Evolutionary conservation across 371 early-diverging fungal species (phyloP), one percentile per base, ranked within the genome.

Genomic region (Mycotypha africana): DNA sequence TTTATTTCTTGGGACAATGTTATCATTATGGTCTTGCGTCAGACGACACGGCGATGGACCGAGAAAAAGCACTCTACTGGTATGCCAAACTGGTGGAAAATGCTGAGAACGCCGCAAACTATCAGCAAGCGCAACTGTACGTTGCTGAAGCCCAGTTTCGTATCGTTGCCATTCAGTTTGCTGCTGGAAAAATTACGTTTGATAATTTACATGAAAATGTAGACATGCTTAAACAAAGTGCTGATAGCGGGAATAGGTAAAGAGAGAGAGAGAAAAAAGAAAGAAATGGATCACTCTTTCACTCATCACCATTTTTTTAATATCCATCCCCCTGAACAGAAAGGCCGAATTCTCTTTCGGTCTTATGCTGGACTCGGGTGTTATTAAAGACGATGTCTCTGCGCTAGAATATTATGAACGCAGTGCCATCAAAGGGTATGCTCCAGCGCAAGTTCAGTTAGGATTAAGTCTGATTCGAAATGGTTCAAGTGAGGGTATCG

Each of bases 61-160:
- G 72, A 23, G 31, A 42, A 17, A 39, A 62, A 17, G 89, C 91
- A 0, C 72, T 77, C 2, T 42, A 49, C 7, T 85, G 86, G 81
- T 91, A 86, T 58, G 45, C 51, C 8, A 73, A 64, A 28, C 71
- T 84, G 3, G 79, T 53, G 14, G 34, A 60, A n/a, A n/a, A n/a
- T n/a, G 17, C 38, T 26, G 46, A 19, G 63, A 45, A 61, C 63
- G 2, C 31, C 16, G 19, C 39, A 23, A 12, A 20, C n/a, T 51
- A 47, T 20, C 41, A 51, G 3, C 45, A 38, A 16, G 34, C 42
- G 16, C 25, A 28, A 28, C 21, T 14, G 4, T 48, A 47, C 36
- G 15, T 58, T 16, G 52, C 58, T 17, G 48, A 58, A 17, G 85
- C 89, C 6, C 79, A 85, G 53, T 68, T 84, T 45, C 73, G 82